A percentile compares a stretch with the other conserved stretches of the same genome.
Evolutionary conservation across 306 rosid genomes (phyloP).

Genomic region (Mimosa pudica): DNA sequence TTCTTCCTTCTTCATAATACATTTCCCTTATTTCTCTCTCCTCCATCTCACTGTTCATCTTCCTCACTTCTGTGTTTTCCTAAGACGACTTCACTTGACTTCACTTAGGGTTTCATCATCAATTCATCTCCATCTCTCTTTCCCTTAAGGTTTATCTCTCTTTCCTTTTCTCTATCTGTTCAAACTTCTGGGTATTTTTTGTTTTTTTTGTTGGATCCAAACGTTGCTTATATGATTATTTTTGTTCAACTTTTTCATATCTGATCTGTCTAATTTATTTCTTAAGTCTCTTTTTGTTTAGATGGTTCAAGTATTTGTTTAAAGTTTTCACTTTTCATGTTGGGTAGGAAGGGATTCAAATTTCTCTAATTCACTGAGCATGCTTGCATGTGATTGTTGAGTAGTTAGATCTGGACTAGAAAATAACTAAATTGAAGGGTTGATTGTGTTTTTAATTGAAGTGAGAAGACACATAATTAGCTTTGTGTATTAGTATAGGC

Average conservation of each 20-base stretch:
- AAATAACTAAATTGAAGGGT: background rate
- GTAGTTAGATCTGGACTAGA: slow-evolving; percentile 3
- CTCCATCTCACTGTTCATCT: background rate
- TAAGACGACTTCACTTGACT: slow-evolving; percentile 6
- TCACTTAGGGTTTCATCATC: slow-evolving; percentile 39
- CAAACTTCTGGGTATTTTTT: background rate
- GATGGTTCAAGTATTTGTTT: background rate
- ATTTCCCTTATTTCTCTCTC: background rate
- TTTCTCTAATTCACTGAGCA: background rate
- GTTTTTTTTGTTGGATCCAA: background rate
- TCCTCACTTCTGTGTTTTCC: background rate
- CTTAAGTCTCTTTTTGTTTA: background rate
- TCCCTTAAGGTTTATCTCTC: slow-evolving; percentile 32
- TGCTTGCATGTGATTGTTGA: background rate
- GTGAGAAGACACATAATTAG: background rate
- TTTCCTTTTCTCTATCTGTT: background rate
- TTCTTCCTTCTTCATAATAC: background rate
- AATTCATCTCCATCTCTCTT: slow-evolving; percentile 4
- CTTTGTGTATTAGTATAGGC: background rate
- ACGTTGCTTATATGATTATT: background rate
- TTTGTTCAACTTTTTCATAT: background rate
- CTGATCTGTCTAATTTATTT: background rate
- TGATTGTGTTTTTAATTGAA: background rate
- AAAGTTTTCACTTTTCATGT: background rate
- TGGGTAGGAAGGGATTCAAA: background rate